A percentile compares a stretch with the other conserved stretches of the same genome.
phyloP scores from a whole-genome alignment of 176 grass and related monocot genomes.

The Melocanna baccifera region DNA sequence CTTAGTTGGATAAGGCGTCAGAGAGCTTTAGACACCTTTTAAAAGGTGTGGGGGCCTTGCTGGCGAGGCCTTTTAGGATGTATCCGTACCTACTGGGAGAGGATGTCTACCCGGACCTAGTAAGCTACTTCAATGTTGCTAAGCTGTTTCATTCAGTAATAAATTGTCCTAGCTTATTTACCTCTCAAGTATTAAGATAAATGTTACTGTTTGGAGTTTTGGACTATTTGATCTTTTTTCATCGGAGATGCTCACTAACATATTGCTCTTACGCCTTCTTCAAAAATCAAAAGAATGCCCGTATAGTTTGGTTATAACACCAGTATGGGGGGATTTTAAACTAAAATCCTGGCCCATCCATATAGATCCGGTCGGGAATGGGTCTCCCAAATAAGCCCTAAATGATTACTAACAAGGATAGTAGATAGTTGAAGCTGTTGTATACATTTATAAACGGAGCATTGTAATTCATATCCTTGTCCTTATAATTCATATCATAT shows the following conservation, averaged over 20 bases:
- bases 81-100: no score
- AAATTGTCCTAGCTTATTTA: background rate
- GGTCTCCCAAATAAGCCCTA: no score
- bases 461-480: conserved; percentile 16
- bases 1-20: no score
- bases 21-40: no score
- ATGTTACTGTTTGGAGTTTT: background rate
- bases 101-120: no score
- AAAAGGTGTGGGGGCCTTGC: no score
- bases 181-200: background rate
- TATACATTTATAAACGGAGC: background rate
- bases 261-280: background rate
- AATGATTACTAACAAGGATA: background rate
- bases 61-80: no score
- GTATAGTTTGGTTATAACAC: background rate
- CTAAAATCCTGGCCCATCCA: no score
- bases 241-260: background rate
- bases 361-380: no score
- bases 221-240: background rate
- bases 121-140: background rate
- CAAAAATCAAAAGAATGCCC: background rate
- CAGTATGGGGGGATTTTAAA: no score
- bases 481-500: no score
- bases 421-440: background rate
- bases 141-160: background rate